Percentiles rank a stretch among this genome's conserved stretches.
phyloP scores from a whole-genome alignment of 106 monocot genomes.

The Narthecium ossifragum region DNA sequence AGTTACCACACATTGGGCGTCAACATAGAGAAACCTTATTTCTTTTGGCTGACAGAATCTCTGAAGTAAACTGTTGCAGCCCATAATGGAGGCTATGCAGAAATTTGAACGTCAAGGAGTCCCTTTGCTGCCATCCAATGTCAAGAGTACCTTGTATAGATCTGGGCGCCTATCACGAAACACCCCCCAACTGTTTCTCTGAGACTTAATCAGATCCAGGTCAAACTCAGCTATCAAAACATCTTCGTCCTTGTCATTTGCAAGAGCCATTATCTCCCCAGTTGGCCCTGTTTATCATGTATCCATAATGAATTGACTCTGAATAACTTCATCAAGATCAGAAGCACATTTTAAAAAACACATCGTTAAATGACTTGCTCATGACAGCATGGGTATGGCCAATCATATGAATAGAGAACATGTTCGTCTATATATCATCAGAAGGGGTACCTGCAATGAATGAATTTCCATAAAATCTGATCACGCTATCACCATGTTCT shows the following conservation, averaged over 20 bases:
- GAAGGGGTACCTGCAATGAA: conserved; percentile 62
- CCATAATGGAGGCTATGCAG: too few species aligned
- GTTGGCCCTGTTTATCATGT: conserved; percentile 79
- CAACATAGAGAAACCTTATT: not conserved
- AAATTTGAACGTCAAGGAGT: too few species aligned
- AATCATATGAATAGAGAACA: not conserved
- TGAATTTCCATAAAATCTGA: conserved; percentile 90
- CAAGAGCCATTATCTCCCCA: conserved; percentile 70
- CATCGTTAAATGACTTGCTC: not conserved
- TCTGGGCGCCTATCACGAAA: conserved; percentile 90
- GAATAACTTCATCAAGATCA: not conserved
- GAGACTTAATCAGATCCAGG: conserved; percentile 60
- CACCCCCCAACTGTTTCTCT: conserved; percentile 83
- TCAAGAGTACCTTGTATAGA: conserved; percentile 64
- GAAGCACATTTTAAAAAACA: not conserved
- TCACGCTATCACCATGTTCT: conserved; percentile 79
- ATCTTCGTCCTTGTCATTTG: conserved; percentile 86
- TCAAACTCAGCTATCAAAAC: conserved; percentile 68
- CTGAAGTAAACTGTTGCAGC: not conserved
- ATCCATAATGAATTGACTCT: too few species aligned
- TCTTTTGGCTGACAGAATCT: not conserved
- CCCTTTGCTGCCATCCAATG: conserved; percentile 42
- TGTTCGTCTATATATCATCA: not conserved
- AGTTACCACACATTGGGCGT: not conserved
- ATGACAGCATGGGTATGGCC: not conserved